A percentile compares a stretch with the other conserved stretches of the same genome.
Conservation (phyloP, 805 yeast genomes). For the Yarrowia sp. region DNA sequence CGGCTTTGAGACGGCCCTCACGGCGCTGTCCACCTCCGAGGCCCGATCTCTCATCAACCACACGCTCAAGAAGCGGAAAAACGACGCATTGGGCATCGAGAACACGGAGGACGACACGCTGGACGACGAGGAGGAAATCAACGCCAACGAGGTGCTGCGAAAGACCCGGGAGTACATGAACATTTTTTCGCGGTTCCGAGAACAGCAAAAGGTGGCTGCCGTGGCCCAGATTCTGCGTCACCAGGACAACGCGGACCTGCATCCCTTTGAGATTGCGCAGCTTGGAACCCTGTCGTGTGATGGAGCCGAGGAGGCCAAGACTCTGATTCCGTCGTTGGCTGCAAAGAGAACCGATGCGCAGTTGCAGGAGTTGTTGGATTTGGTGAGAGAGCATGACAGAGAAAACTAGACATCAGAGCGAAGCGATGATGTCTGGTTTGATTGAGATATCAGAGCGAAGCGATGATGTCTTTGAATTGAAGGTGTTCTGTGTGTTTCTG, state of each 20-base stretch:
- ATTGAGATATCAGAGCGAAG: no score
- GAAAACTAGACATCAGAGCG: slow-evolving; percentile 5
- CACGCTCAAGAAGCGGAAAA: slow-evolving; percentile 78
- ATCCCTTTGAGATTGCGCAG: slow-evolving; percentile 96
- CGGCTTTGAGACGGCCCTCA: slow-evolving; percentile 77
- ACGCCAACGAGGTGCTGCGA: slow-evolving; percentile 68
- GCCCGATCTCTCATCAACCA: slow-evolving; percentile 89
- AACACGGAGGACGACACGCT: slow-evolving; percentile 51
- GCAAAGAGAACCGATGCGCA: slow-evolving; percentile 86
- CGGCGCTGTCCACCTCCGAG: slow-evolving; percentile 87
- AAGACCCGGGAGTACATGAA: slow-evolving; percentile 88
- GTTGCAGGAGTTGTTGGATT: slow-evolving; percentile 81
- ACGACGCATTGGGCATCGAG: slow-evolving; percentile 49
- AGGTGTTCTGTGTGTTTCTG: no score
- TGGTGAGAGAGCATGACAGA: slow-evolving; percentile 30
- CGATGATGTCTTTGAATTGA: no score
- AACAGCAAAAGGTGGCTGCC: slow-evolving; percentile 89
- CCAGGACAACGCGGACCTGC: slow-evolving; percentile 76
- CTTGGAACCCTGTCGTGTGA: slow-evolving; percentile 90
- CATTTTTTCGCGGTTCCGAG: slow-evolving; percentile 87
- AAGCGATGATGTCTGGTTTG: no score
- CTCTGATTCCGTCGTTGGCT: slow-evolving; percentile 85
- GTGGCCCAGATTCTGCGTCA: slow-evolving; percentile 84
- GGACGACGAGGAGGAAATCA: slow-evolving; percentile 51
- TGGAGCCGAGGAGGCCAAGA: slow-evolving; percentile 96